Base-by-base conservation (phyloP, 1,139 yeast genomes). In the Zygosaccharomyces sapae region DNA sequence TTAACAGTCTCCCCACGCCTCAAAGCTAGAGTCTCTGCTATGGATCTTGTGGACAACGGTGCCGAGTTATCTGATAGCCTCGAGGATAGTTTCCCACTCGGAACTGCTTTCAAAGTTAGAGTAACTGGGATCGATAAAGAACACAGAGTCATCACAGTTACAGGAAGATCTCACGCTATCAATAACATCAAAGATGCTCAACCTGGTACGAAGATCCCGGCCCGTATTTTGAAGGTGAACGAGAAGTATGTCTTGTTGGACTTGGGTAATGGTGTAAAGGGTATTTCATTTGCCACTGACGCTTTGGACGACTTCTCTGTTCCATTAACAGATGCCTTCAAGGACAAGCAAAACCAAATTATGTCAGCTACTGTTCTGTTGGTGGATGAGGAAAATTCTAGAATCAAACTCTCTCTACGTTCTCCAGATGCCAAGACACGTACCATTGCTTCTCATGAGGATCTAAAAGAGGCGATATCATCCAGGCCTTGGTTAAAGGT, bases 401-500 rank as follows among this genome's bases (percentile, higher is more conserved):
- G 79, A 63, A 70, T 85, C 40, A 75, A 77, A 41, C 85, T 86
- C 33, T 77, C 88, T 1, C 71, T 89, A 54, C 77, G 95, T 12
- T 61, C 70, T 19, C 68, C 66, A 1, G 66, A 71, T 33, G 73
- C 81, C n/a, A 72, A 67, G 46, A 87, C 85, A 58, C 78, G 74
- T 57, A 63, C 70, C 7, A 73, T 86, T 45, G 63, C 65, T 19
- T 61, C 80, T 1, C 62, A 72, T 44, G 68, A 70, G n/a, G 92
- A 86, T 55, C 62, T 90, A 51, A 69, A 72, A 43, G 78, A 52
- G 96, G 95, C 27, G 83, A 81, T 49, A 73, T 86, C 58, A 81
- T 89, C 33, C 79, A 81, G 55, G 97, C 96, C 13, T 85, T 83
- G 57, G 79, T 92, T 47, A 84, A 82, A 62, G 82, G 82, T 53